Conservation (phyloP, 116 monocot species). For the Trichopus zeylanicus region DNA sequence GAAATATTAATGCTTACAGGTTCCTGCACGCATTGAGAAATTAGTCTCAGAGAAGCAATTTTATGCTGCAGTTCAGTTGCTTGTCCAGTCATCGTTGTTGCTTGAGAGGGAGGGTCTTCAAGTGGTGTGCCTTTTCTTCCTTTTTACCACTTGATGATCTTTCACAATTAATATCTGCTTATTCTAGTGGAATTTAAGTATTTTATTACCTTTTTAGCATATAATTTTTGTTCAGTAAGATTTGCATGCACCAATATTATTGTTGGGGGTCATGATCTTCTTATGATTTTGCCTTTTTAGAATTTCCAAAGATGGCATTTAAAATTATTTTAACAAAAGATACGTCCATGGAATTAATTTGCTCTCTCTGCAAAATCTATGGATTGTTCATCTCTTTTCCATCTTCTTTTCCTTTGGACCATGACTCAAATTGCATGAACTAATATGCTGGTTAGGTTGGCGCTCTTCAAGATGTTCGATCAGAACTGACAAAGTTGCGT, state of each 20-base stretch:
- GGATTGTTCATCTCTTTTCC: not conserved
- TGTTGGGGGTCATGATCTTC: too few relatives aligned
- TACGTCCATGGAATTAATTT: too few relatives aligned
- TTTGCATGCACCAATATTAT: too few relatives aligned
- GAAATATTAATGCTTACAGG: slow-evolving; percentile 35
- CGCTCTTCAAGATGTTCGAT: slow-evolving; percentile 96
- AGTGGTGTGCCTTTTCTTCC: slow-evolving; percentile 58
- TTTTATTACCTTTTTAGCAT: too few relatives aligned
- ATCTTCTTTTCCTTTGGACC: not conserved
- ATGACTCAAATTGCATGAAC: not conserved
- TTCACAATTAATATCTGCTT: not conserved
- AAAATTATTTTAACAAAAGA: too few relatives aligned
- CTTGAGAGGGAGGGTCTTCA: slow-evolving; percentile 99
- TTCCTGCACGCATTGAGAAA: slow-evolving; percentile 94
- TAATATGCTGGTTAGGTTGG: slow-evolving; percentile 49
- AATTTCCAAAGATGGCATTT: too few relatives aligned
- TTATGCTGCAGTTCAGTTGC: slow-evolving; percentile 98
- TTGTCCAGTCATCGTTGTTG: slow-evolving; percentile 74
- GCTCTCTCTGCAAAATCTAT: not conserved
- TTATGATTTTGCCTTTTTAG: too few relatives aligned
- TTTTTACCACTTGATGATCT: not conserved
- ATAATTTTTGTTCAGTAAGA: too few relatives aligned
- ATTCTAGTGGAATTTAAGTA: not conserved
- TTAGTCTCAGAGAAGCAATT: slow-evolving; percentile 76
- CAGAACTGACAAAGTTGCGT: slow-evolving; percentile 85